phyloP scores from a whole-genome alignment of 1,139 yeast species.

The Sugiyamaella castrensis region DNA sequence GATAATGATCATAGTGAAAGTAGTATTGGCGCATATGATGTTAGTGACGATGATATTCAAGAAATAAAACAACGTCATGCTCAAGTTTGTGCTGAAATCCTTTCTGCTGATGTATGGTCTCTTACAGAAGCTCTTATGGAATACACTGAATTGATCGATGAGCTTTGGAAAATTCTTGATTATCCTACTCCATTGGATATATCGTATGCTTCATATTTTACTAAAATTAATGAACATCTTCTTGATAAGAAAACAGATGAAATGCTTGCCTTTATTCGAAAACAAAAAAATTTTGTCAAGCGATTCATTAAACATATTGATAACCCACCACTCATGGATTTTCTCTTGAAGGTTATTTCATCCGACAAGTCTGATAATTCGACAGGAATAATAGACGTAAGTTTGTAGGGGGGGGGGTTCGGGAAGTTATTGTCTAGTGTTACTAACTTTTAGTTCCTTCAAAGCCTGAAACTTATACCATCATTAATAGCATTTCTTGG shows the following conservation, averaged over 20 bases:
- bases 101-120: slow-evolving; percentile 93
- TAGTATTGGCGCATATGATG: slow-evolving; percentile 26
- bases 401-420: not conserved
- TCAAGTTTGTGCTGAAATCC: slow-evolving; percentile 83
- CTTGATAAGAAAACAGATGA: slow-evolving; percentile 87
- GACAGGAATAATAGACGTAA: slow-evolving; percentile 65
- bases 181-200: slow-evolving; percentile 63
- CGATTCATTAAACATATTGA: slow-evolving; percentile 75
- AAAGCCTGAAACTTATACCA: slow-evolving; percentile 60
- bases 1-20: slow-evolving; percentile 28
- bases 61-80: slow-evolving; percentile 60
- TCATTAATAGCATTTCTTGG: slow-evolving; percentile 58
- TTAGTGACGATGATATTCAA: slow-evolving; percentile 26
- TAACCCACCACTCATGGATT: slow-evolving; percentile 85
- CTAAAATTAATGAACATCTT: slow-evolving; percentile 91
- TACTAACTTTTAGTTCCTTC: slow-evolving; percentile 42
- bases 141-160: slow-evolving; percentile 58
- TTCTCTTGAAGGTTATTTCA: slow-evolving; percentile 68
- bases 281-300: slow-evolving; percentile 60
- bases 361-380: slow-evolving; percentile 77
- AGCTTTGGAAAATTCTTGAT: slow-evolving; percentile 79
- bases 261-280: slow-evolving; percentile 67
- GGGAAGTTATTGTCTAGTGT: not conserved
- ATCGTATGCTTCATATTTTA: slow-evolving; percentile 78
- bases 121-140: slow-evolving; percentile 90